phyloP scores from a whole-genome alignment of 2,329 filamentous ascomycete genomes.

The Ceratocystis cubensis region DNA sequence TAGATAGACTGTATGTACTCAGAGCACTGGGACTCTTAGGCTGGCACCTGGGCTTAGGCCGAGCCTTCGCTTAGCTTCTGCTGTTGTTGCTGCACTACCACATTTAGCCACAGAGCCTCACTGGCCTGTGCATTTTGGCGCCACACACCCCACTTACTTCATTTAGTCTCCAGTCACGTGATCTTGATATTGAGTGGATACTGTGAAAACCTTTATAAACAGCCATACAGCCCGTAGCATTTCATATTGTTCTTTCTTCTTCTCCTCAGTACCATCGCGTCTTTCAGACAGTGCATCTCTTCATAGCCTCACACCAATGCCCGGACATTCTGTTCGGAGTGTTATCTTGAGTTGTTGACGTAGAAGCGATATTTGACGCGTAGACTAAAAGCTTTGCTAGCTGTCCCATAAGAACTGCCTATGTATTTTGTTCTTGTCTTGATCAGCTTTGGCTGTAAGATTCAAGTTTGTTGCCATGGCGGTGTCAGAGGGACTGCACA shows the following conservation, averaged over 20 bases:
- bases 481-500: constrained; percentile 35
- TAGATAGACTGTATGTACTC: not conserved
- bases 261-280: constrained; percentile 50
- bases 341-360: constrained; percentile 49
- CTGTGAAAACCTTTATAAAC: constrained; percentile 17
- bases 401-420: constrained; percentile 47
- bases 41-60: too few relatives aligned
- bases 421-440: constrained; percentile 31
- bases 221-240: constrained; percentile 21
- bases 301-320: constrained; percentile 43
- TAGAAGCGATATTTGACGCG: constrained; percentile 40
- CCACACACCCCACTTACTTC: constrained; percentile 10
- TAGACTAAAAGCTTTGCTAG: constrained; percentile 23
- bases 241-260: constrained; percentile 28
- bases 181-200: not conserved
- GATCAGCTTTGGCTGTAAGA: constrained; percentile 25
- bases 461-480: constrained; percentile 24
- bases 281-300: constrained; percentile 79
- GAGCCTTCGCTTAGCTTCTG: too few relatives aligned
- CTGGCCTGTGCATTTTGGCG: not conserved
- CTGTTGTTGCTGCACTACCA: too few relatives aligned
- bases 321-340: constrained; percentile 56
- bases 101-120: constrained; percentile 5
- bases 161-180: not conserved
- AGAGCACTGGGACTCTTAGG: too few relatives aligned